These are phyloP conservation scores for Xerocomellus intermedius DNA, from an alignment of 768 basidiomycete genomes.

Conservation along the genomic window DNA sequence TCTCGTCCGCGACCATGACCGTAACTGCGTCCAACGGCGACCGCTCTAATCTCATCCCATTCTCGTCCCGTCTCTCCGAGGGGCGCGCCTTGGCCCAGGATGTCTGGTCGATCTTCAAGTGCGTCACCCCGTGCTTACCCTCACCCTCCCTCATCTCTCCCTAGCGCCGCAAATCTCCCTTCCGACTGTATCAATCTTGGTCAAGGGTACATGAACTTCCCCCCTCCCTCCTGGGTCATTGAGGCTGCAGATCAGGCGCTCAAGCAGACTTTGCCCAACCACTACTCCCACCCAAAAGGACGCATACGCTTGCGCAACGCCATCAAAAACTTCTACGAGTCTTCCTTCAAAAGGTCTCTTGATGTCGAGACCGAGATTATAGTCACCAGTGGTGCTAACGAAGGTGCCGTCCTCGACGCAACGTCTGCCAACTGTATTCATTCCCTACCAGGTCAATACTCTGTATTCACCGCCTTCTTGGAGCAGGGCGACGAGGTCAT, in stretches of 20 bases:
- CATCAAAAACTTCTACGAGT: slow-evolving; percentile 75
- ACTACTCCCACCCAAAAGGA: slow-evolving; percentile 91
- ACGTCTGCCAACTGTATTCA: slow-evolving; percentile 1
- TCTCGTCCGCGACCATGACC: not conserved
- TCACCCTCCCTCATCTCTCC: slow-evolving; percentile 8
- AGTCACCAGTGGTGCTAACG: slow-evolving; percentile 95
- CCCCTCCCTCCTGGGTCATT: slow-evolving; percentile 77
- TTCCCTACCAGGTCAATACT: slow-evolving; percentile 67
- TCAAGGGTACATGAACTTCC: slow-evolving; percentile 93
- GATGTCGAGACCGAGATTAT: slow-evolving; percentile 87
- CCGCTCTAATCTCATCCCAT: slow-evolving; percentile 56
- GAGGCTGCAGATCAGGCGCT: slow-evolving; percentile 73
- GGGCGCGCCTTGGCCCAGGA: slow-evolving; percentile 79
- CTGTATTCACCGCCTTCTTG: slow-evolving; percentile 89
- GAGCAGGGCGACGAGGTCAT: slow-evolving; percentile 96
- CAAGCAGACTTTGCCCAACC: slow-evolving; percentile 60
- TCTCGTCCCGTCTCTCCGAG: slow-evolving; percentile 69
- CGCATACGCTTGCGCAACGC: slow-evolving; percentile 85
- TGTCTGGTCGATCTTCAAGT: slow-evolving; percentile 94
- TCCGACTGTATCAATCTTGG: slow-evolving; percentile 94
- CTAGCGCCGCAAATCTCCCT: slow-evolving; percentile 84
- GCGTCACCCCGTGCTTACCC: slow-evolving; percentile 5
- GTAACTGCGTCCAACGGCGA: slow-evolving; percentile 20
- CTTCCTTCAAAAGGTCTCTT: slow-evolving; percentile 64
- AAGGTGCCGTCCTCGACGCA: slow-evolving; percentile 52